These are phyloP conservation scores for Cupressus sempervirens DNA, from an alignment of 75 land plant genomes.

Conservation along the genomic window DNA sequence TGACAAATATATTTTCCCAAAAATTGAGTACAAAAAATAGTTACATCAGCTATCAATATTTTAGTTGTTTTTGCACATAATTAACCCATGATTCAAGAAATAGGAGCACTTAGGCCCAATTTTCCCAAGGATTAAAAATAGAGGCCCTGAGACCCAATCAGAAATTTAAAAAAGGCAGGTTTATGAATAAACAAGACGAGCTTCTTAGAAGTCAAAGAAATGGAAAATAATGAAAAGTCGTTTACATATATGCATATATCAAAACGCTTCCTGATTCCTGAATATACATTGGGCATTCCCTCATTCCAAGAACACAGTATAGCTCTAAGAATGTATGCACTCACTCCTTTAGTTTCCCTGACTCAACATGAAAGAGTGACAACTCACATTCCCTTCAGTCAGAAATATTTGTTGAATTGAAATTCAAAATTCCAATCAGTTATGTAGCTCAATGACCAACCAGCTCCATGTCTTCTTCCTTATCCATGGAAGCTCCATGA, in stretches of 20 bases:
- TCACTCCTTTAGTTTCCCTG: not conserved
- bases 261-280: not conserved
- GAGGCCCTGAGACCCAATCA: not conserved
- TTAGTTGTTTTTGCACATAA: not conserved
- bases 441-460: not conserved
- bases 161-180: not conserved
- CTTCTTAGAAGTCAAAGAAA: not conserved
- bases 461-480: not conserved
- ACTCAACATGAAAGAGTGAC: not conserved
- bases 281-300: not conserved
- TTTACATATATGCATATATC: not conserved
- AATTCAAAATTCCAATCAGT: not conserved
- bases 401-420: not conserved
- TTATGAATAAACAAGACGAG: not conserved
- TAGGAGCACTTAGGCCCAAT: not conserved
- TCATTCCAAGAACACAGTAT: not conserved
- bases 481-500: not conserved
- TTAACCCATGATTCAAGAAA: not conserved
- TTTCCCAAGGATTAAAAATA: not conserved
- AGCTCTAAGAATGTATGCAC: not conserved
- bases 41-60: not conserved
- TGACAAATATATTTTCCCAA: not conserved
- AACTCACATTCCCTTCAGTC: not conserved
- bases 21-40: not conserved
- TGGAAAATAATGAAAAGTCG: not conserved